phyloP scores from a whole-genome alignment of 2,329 filamentous ascomycete species.

The Colletotrichum camelliae region DNA sequence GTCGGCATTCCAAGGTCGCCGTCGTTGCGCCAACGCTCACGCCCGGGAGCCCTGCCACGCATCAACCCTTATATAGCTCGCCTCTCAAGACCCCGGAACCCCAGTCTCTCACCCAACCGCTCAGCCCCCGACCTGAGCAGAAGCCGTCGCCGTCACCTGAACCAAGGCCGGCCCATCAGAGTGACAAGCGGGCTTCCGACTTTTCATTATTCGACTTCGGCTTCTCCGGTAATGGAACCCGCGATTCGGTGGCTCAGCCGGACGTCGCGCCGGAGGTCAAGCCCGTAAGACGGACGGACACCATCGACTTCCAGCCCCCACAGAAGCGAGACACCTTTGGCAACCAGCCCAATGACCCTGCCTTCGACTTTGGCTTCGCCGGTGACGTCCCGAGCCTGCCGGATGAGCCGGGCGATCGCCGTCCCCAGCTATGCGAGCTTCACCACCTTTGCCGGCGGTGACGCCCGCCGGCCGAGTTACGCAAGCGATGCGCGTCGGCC shows the following conservation, averaged over 20 bases:
- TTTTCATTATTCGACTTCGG: background rate
- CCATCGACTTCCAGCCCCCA: background rate
- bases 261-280: background rate
- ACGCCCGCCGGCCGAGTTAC: background rate
- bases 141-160: background rate
- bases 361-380: background rate
- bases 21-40: background rate
- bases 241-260: background rate
- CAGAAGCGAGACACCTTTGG: background rate
- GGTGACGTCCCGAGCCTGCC: background rate
- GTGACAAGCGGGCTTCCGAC: background rate
- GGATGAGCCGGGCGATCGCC: background rate
- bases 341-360: background rate
- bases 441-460: background rate
- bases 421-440: background rate
- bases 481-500: background rate
- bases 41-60: background rate
- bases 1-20: conserved; percentile 6
- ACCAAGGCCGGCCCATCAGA: background rate
- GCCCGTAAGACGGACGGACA: background rate
- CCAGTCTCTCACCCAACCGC: background rate
- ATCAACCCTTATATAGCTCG: background rate
- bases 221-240: background rate
- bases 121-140: background rate
- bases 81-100: background rate